These are phyloP conservation scores for Trichosphaerium sp. DNA, from an alignment of 78 protist genomes.

Conservation along the genomic window DNA sequence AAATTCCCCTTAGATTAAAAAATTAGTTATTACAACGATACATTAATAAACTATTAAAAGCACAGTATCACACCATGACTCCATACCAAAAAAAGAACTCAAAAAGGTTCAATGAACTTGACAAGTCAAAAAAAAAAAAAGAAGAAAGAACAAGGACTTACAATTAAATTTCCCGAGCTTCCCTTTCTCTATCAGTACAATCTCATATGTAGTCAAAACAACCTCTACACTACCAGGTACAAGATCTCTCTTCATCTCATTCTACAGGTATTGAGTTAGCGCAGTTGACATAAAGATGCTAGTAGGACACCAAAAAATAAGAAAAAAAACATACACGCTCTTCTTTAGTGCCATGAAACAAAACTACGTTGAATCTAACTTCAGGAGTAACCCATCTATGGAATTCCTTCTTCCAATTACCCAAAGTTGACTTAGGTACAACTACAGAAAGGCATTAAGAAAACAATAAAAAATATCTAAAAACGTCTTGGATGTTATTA, in stretches of 20 bases:
- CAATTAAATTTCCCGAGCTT: slow-evolving; percentile 65
- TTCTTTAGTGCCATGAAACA: slow-evolving; percentile 72
- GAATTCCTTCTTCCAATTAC: slow-evolving; percentile 83
- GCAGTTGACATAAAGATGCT: not conserved
- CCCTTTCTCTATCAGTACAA: slow-evolving; percentile 64
- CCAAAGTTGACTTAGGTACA: slow-evolving; percentile 86
- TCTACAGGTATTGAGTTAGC: slow-evolving; percentile 23
- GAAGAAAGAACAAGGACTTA: slow-evolving; percentile 1
- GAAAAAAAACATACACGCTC: slow-evolving; percentile 35
- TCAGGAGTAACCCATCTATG: slow-evolving; percentile 70
- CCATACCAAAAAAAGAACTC: no score
- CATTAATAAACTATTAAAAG: not conserved
- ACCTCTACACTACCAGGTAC: slow-evolving; percentile 72
- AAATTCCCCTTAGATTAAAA: slow-evolving; percentile 17
- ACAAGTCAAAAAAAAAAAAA: not conserved
- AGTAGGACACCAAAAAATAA: not conserved
- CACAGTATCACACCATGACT: not conserved
- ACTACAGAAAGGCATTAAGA: slow-evolving; percentile 72
- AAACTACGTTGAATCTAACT: slow-evolving; percentile 46
- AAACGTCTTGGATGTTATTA: slow-evolving; percentile 22
- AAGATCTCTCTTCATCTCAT: slow-evolving; percentile 18
- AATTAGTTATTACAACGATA: no score
- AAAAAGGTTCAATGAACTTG: not conserved
- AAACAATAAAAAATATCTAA: not conserved
- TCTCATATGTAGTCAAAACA: slow-evolving; percentile 81